phyloP scores from a whole-genome alignment of 2,329 filamentous ascomycete species.

The Trichoderma semiorbis region DNA sequence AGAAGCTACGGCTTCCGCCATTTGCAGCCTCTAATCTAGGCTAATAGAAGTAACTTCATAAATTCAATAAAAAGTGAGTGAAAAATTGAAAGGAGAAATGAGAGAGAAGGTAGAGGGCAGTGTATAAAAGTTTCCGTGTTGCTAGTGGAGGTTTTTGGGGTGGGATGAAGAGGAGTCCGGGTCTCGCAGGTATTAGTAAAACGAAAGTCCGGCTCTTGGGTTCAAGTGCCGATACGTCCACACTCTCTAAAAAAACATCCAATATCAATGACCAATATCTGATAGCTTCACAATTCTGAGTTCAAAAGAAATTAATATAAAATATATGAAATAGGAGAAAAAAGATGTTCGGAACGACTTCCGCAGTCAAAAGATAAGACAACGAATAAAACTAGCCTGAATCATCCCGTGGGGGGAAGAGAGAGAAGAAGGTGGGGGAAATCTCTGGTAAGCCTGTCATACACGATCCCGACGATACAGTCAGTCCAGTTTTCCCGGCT shows the following conservation, averaged over 20 bases:
- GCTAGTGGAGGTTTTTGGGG: not conserved
- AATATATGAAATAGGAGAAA: not conserved
- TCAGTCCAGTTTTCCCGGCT: not conserved
- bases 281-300: no score
- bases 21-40: not conserved
- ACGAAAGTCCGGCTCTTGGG: not conserved
- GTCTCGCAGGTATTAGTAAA: not conserved
- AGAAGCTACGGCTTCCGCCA: slow-evolving; percentile 10
- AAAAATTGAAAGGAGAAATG: not conserved
- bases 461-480: not conserved
- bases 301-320: not conserved
- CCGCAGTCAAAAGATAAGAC: not conserved
- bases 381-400: not conserved
- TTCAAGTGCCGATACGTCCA: not conserved
- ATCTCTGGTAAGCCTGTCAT: not conserved
- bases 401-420: not conserved
- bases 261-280: not conserved
- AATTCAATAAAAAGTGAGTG: not conserved
- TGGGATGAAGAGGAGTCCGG: not conserved
- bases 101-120: not conserved
- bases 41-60: no score
- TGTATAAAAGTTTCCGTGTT: not conserved
- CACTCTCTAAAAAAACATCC: not conserved
- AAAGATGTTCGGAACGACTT: not conserved
- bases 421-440: not conserved